A percentile compares a stretch with the other conserved stretches of the same genome.
These are phyloP conservation scores for Fonsecaea monophora DNA, from an alignment of 2,329 filamentous ascomycete genomes.

Conservation along the genomic window DNA sequence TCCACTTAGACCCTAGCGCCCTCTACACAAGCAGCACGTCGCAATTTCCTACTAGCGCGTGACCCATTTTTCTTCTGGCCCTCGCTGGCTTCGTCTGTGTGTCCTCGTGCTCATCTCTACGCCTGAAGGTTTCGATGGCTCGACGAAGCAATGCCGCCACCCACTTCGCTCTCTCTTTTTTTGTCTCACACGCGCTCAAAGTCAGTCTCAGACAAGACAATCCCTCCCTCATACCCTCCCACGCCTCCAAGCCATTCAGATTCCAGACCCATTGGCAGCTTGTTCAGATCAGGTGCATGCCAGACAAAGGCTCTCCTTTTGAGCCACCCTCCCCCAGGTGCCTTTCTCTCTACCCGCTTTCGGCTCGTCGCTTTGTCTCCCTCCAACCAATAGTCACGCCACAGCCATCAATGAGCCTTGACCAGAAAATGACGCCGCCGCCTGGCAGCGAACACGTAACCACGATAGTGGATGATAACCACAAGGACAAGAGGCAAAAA, in stretches of 20 bases:
- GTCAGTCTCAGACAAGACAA: neutral
- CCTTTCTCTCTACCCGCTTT: slow-evolving; percentile 20
- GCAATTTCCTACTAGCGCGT: slow-evolving; percentile 35
- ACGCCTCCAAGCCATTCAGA: slow-evolving; percentile 11
- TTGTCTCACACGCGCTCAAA: slow-evolving; percentile 9
- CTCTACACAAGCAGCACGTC: slow-evolving; percentile 25
- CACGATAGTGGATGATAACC: slow-evolving; percentile 7
- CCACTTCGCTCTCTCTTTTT: slow-evolving; percentile 13
- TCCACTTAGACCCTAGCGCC: slow-evolving; percentile 10
- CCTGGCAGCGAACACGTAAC: slow-evolving; percentile 22
- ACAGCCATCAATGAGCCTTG: slow-evolving; percentile 32
- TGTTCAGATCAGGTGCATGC: slow-evolving; percentile 9
- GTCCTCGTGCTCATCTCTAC: slow-evolving; percentile 24
- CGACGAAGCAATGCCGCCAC: slow-evolving; percentile 9
- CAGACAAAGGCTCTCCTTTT: slow-evolving; percentile 5
- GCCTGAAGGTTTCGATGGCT: slow-evolving; percentile 6
- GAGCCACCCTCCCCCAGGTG: neutral
- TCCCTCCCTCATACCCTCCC: neutral
- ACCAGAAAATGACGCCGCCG: slow-evolving; percentile 29
- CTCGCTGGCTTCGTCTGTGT: slow-evolving; percentile 1
- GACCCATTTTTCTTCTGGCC: slow-evolving; percentile 27
- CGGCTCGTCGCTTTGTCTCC: slow-evolving; percentile 20
- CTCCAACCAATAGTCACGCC: slow-evolving; percentile 35
- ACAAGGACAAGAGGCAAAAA: slow-evolving; percentile 14
- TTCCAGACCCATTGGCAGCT: slow-evolving; percentile 8